Evolutionary conservation across 23 red algal genomes (phyloP).

Genomic region (Gracilaria caudata): DNA sequence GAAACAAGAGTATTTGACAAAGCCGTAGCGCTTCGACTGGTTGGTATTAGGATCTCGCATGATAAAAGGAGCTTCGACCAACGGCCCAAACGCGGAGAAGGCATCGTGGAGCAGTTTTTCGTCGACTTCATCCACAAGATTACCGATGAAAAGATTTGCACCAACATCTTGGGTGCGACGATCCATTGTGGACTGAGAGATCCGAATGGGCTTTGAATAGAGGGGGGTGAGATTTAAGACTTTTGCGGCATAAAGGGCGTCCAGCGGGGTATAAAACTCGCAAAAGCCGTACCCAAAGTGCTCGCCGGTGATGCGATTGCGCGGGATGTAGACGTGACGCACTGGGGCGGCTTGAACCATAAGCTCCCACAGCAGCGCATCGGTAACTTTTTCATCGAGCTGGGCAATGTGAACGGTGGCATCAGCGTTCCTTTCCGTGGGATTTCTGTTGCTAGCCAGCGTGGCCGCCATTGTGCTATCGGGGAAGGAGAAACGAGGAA

Average conservation of each 20-base stretch:
- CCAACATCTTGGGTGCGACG: slow-evolving; percentile 69
- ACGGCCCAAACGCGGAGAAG: slow-evolving; percentile 78
- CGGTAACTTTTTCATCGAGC: slow-evolving; percentile 76
- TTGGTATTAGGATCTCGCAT: slow-evolving; percentile 66
- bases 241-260: slow-evolving; percentile 79
- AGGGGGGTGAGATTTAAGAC: slow-evolving; percentile 78
- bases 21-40: slow-evolving; percentile 69
- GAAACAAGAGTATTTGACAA: slow-evolving; percentile 86
- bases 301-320: slow-evolving; percentile 86
- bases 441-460: slow-evolving; percentile 54
- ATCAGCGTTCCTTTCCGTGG: slow-evolving; percentile 77
- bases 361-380: slow-evolving; percentile 83
- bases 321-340: slow-evolving; percentile 86
- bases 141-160: slow-evolving; percentile 95
- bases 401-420: slow-evolving; percentile 84
- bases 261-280: slow-evolving; percentile 72
- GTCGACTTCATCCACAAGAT: slow-evolving; percentile 84
- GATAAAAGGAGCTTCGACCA: slow-evolving; percentile 83
- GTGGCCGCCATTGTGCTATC: slow-evolving; percentile 20
- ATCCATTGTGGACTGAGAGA: slow-evolving; percentile 60
- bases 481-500: too few relatives aligned
- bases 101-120: slow-evolving; percentile 81
- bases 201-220: slow-evolving; percentile 72
- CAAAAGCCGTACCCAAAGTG: slow-evolving; percentile 85
- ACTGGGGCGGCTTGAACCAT: slow-evolving; percentile 80